Base-by-base conservation (phyloP, 345 rosid genomes). In the Brassica incana region DNA sequence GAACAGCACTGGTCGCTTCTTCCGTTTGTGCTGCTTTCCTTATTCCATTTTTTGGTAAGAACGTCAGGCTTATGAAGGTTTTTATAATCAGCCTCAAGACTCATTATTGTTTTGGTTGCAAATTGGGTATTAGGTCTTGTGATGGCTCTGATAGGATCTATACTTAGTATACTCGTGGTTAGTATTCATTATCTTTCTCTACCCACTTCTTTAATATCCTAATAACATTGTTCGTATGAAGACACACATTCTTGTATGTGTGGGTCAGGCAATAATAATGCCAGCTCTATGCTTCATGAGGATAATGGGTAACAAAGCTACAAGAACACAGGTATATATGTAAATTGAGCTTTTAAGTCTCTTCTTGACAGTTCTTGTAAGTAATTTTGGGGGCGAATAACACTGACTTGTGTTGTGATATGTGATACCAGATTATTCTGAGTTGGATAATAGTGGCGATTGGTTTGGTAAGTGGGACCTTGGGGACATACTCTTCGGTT, bases 71-170 rank as follows among this genome's bases (percentile, higher is more conserved):
- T 27, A 59, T n/a, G n/a, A 5, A 64, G 18, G 1, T 70, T 6
- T 45, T 45, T 11, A 10, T 11, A 10, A 45, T 45, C 52, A 12
- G 73, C 61, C 75, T 43, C 16, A 56, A 36, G 50, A 58, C 66
- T 59, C 14, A 25, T 27, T 45, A 15, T 10, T 43, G 32, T 6
- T 16, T 27, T 36, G 56, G 15, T 54, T 73, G 64, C 15, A 68
- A 54, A 20, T 29, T 33, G 56, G 18, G 25, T 60, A 33, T 59
- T 32, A 92, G 97, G 97, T 81, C 95, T 94, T 65, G 75, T 91
- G 78, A 92, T 94, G 98, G 90, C 97, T 75, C 83, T 94, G 67
- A 90, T 92, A n/a, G 98, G 97, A 80, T 92, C 98, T 67, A 78
- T 90, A 72, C 90, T 95, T 73, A 84, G 95, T 78, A 45, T 89